These are phyloP conservation scores for Fusarium sacchari DNA, from an alignment of 2,329 filamentous ascomycete species.

Conservation along the genomic window DNA sequence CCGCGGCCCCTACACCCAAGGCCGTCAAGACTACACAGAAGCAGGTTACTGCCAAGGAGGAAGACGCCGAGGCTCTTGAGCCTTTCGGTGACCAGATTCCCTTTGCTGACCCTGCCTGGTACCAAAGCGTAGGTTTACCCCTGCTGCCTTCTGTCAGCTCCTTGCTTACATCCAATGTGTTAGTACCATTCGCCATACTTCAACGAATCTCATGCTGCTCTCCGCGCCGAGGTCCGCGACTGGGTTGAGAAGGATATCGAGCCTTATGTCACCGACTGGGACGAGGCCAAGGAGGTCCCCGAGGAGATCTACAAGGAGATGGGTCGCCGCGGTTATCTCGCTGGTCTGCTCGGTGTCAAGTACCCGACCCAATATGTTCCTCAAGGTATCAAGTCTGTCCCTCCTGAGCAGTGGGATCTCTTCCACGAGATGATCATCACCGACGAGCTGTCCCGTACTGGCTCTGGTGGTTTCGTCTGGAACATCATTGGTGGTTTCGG, in stretches of 20 bases:
- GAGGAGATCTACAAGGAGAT: slow-evolving; percentile 93
- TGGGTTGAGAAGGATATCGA: slow-evolving; percentile 93
- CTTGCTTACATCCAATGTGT: slow-evolving; percentile 21
- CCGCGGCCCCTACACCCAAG: slow-evolving; percentile 49
- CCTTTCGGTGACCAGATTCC: slow-evolving; percentile 87
- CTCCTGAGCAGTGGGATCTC: slow-evolving; percentile 92
- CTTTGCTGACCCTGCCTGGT: slow-evolving; percentile 93
- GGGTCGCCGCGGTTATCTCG: slow-evolving; percentile 90
- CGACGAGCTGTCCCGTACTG: slow-evolving; percentile 89
- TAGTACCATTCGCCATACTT: slow-evolving; percentile 97
- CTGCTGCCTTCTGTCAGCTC: neutral
- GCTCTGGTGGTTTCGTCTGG: slow-evolving; percentile 95
- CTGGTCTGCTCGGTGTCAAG: slow-evolving; percentile 86
- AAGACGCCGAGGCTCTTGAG: slow-evolving; percentile 79
- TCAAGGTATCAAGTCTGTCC: slow-evolving; percentile 77
- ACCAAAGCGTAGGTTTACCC: slow-evolving; percentile 77
- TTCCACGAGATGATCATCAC: slow-evolving; percentile 98
- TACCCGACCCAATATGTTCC: slow-evolving; percentile 82
- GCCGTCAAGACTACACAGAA: slow-evolving; percentile 53
- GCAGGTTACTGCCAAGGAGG: slow-evolving; percentile 55
- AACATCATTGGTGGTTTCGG: slow-evolving; percentile 96
- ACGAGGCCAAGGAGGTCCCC: slow-evolving; percentile 91
- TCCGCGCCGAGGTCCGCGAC: slow-evolving; percentile 89
- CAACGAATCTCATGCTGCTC: slow-evolving; percentile 91
- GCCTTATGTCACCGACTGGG: slow-evolving; percentile 94